Evolutionary conservation across 257 asterid genomes (phyloP).

Genomic region (Scutellaria barbata): DNA sequence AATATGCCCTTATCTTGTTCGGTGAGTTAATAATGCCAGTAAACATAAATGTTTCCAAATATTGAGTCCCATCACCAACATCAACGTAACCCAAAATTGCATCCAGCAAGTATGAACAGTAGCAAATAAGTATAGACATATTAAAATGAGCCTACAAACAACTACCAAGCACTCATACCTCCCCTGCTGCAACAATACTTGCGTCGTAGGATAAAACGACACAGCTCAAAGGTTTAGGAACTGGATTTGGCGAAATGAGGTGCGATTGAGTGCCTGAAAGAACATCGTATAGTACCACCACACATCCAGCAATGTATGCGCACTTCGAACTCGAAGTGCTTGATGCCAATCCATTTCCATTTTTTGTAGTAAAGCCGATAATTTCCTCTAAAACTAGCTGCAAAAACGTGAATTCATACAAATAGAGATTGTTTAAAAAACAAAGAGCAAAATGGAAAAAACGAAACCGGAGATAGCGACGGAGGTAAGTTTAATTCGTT

Average conservation of each 20-base stretch:
- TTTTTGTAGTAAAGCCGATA: slow-evolving; percentile 62
- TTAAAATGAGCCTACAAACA: background rate
- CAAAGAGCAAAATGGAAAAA: background rate
- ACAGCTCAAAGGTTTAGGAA: slow-evolving; percentile 63
- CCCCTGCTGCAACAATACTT: slow-evolving; percentile 68
- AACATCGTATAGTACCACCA: slow-evolving; percentile 65
- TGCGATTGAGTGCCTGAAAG: slow-evolving; percentile 61
- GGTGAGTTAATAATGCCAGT: background rate
- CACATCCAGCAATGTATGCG: slow-evolving; percentile 74
- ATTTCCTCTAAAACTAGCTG: slow-evolving; percentile 66
- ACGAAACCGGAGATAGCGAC: background rate
- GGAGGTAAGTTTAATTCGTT: background rate
- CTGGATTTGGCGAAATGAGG: slow-evolving; percentile 53
- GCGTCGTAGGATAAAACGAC: slow-evolving; percentile 60
- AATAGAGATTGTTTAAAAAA: background rate
- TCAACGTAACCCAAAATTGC: background rate
- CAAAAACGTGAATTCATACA: slow-evolving; percentile 16
- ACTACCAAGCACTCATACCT: slow-evolving; percentile 44
- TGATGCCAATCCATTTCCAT: slow-evolving; percentile 65
- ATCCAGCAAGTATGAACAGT: background rate
- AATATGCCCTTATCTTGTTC: slow-evolving; percentile 1
- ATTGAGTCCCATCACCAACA: background rate
- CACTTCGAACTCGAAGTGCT: slow-evolving; percentile 59
- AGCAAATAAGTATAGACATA: background rate
- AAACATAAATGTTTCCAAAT: no score